Evolutionary conservation across 139 green algal species (phyloP).

Genomic region (Ulvella scutata): DNA sequence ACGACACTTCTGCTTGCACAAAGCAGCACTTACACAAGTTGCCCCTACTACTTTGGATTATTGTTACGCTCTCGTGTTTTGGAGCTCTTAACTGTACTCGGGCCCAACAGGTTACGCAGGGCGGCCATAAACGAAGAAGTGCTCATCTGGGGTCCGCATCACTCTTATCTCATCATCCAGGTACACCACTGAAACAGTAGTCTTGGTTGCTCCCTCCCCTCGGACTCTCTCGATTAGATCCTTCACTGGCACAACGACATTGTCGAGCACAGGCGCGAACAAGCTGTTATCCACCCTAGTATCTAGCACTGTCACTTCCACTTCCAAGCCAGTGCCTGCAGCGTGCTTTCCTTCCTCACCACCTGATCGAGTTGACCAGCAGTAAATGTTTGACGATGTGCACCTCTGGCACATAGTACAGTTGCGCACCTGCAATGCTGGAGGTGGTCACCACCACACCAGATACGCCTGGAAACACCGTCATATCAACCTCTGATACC

Average conservation of each 20-base stretch:
- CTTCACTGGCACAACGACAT: constrained; percentile 14
- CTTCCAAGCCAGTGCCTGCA: neutral
- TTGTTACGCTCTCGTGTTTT: no score
- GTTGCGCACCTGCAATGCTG: constrained; percentile 1
- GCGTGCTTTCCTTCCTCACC: no score
- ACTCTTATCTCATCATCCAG: constrained; percentile 14
- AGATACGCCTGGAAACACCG: constrained; percentile 12
- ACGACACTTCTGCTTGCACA: no score
- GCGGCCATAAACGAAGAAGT: constrained; percentile 17
- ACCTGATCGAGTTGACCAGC: neutral
- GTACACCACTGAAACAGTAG: constrained; percentile 8
- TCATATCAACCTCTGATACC: constrained; percentile 13
- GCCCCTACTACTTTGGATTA: no score
- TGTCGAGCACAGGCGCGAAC: constrained; percentile 13
- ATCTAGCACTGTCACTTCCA: constrained; percentile 10
- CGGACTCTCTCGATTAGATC: constrained; percentile 7
- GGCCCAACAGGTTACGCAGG: constrained; percentile 6
- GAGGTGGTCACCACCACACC: constrained; percentile 17
- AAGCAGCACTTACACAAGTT: no score
- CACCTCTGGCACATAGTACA: no score
- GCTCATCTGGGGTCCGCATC: constrained; percentile 9
- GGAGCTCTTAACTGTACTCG: no score
- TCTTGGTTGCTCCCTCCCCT: constrained; percentile 1
- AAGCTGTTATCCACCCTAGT: constrained; percentile 14
- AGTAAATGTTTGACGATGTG: no score